A percentile compares a stretch with the other conserved stretches of the same genome.
phyloP scores from a whole-genome alignment of 306 rosid species.

The Quercus cerris region DNA sequence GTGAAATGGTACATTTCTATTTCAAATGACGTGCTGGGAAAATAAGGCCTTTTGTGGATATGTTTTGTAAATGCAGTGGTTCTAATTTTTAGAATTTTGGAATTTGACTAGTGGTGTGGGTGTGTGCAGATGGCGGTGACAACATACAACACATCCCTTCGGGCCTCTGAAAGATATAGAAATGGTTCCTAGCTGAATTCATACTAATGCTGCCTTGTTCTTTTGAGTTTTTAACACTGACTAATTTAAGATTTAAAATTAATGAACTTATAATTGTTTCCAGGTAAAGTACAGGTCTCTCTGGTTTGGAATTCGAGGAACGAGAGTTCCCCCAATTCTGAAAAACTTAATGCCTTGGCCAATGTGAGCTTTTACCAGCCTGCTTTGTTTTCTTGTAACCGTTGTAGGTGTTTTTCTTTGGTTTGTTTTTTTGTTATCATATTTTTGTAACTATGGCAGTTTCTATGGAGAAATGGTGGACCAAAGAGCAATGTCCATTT shows the following conservation, averaged over 20 bases:
- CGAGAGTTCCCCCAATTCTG: slow-evolving; percentile 59
- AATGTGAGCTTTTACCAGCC: slow-evolving; percentile 49
- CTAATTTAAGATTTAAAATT: slow-evolving; percentile 14
- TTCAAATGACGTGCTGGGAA: background rate
- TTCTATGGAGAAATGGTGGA: slow-evolving; percentile 89
- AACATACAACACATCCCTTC: slow-evolving; percentile 75
- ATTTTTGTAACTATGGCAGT: slow-evolving; percentile 39
- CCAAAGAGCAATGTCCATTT: slow-evolving; percentile 59
- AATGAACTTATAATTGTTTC: slow-evolving; percentile 7
- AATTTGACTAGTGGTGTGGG: slow-evolving; percentile 11
- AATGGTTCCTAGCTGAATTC: slow-evolving; percentile 50
- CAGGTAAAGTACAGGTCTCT: slow-evolving; percentile 90
- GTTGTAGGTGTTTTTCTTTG: background rate
- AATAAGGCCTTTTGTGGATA: background rate
- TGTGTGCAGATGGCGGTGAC: slow-evolving; percentile 93
- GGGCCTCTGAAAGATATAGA: slow-evolving; percentile 72
- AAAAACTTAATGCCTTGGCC: slow-evolving; percentile 69
- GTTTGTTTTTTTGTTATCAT: background rate
- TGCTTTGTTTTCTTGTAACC: background rate
- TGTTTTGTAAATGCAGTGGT: background rate
- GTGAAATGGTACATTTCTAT: no score
- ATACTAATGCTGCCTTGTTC: background rate
- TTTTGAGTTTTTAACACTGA: slow-evolving; percentile 3
- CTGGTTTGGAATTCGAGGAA: slow-evolving; percentile 95
- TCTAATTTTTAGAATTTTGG: background rate